phyloP scores from a whole-genome alignment of 495 filamentous ascomycete species.

The Penicillium cataractarum region DNA sequence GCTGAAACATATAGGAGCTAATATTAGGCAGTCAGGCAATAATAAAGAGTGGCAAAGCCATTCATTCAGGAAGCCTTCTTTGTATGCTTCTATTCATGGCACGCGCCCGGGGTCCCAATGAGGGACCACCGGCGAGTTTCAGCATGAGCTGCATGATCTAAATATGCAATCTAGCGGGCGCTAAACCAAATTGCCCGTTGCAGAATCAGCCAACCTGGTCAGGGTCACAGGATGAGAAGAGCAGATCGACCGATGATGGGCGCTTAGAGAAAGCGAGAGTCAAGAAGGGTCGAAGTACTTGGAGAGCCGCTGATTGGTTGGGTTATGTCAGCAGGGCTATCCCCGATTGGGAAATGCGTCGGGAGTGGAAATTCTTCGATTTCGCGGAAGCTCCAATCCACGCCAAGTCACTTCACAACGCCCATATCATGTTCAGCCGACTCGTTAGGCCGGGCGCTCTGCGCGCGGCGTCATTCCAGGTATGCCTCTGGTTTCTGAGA shows the following conservation, averaged over 20 bases:
- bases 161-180: constrained; percentile 20
- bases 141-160: constrained; percentile 22
- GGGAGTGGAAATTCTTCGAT: constrained; percentile 45
- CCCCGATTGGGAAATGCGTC: constrained; percentile 32
- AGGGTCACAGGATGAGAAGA: constrained; percentile 2
- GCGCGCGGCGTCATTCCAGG: constrained; percentile 46
- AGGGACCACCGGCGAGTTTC: constrained; percentile 28
- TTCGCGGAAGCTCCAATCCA: constrained; percentile 14
- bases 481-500: constrained; percentile 19
- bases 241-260: constrained; percentile 23
- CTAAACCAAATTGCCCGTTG: constrained; percentile 21
- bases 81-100: constrained; percentile 25
- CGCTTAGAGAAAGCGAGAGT: constrained; percentile 25
- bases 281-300: constrained; percentile 27
- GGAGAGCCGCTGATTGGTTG: constrained; percentile 36
- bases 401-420: constrained; percentile 20
- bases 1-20: constrained; percentile 15
- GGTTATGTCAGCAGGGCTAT: constrained; percentile 41
- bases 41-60: constrained; percentile 8
- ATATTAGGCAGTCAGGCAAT: constrained; percentile 2
- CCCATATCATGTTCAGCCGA: constrained; percentile 55
- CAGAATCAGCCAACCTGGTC: constrained; percentile 17
- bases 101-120: constrained; percentile 39
- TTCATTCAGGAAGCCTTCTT: constrained; percentile 19
- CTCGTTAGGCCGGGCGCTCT: constrained; percentile 54